phyloP scores from a whole-genome alignment of 768 basidiomycete genomes.

The Floccularia luteovirens region DNA sequence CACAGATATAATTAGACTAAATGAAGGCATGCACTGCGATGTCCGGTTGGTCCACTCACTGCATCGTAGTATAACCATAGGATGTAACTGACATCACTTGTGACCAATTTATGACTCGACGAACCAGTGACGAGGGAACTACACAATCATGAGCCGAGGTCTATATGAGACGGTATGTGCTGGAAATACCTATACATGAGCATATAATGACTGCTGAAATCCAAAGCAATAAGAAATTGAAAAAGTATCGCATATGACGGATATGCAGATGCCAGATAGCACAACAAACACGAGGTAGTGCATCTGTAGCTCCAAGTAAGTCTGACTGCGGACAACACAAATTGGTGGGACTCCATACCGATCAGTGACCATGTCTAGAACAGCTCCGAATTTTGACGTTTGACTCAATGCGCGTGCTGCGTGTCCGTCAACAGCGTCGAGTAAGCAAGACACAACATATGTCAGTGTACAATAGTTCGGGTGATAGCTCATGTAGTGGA shows the following conservation, averaged over 20 bases:
- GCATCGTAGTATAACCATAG: slow-evolving; percentile 91
- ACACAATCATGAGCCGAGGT: slow-evolving; percentile 8
- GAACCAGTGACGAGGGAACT: slow-evolving; percentile 96
- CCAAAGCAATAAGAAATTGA: slow-evolving; percentile 93
- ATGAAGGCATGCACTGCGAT: background rate
- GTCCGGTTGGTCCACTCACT: slow-evolving; percentile 37
- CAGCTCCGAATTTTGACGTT: slow-evolving; percentile 94
- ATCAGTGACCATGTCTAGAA: slow-evolving; percentile 99
- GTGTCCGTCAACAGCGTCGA: slow-evolving; percentile 94
- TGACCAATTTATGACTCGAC: slow-evolving; percentile 87
- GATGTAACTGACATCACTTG: slow-evolving; percentile 87
- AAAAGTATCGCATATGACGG: slow-evolving; percentile 79
- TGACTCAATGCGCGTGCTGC: slow-evolving; percentile 85
- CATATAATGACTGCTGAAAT: slow-evolving; percentile 98
- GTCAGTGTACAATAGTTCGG: slow-evolving; percentile 87
- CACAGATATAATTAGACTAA: background rate
- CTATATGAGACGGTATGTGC: background rate
- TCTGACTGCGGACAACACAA: slow-evolving; percentile 1
- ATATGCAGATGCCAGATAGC: slow-evolving; percentile 89
- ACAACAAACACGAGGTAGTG: slow-evolving; percentile 91
- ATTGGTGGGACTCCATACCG: slow-evolving; percentile 42
- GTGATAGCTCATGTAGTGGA: slow-evolving; percentile 93
- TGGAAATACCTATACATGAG: slow-evolving; percentile 92
- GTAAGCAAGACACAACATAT: slow-evolving; percentile 84
- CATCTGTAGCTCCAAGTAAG: slow-evolving; percentile 45